Percentiles rank a stretch among this genome's conserved stretches.
Evolutionary conservation across 2,329 filamentous ascomycete genomes (phyloP).

Genomic region (Aaosphaeria arxii): DNA sequence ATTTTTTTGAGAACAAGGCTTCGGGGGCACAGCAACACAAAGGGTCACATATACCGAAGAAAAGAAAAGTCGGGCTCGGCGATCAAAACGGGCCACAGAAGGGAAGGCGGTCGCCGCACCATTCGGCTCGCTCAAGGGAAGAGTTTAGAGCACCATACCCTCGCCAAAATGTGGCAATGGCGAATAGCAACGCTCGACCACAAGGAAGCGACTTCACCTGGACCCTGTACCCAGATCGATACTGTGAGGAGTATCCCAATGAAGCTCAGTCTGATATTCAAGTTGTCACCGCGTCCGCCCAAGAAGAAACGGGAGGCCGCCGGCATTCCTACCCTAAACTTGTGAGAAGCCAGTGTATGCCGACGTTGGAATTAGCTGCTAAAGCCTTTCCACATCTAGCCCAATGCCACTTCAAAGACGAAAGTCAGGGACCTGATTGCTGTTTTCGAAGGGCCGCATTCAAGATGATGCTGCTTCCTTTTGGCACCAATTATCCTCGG

Average conservation of each 20-base stretch:
- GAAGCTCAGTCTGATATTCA: too few relatives aligned
- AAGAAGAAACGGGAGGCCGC: too few relatives aligned
- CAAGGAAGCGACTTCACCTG: too few relatives aligned
- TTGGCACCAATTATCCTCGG: neutral
- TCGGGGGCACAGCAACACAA: conserved; percentile 5
- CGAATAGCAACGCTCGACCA: neutral
- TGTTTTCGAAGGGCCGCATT: neutral
- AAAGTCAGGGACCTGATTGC: neutral
- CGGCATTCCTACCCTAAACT: too few relatives aligned
- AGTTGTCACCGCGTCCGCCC: too few relatives aligned
- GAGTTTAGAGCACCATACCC: neutral
- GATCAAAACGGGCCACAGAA: neutral
- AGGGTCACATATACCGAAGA: neutral
- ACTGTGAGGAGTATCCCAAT: too few relatives aligned
- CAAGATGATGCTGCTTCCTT: neutral
- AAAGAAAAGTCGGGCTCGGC: neutral
- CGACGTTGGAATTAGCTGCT: too few relatives aligned
- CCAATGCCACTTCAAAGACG: neutral
- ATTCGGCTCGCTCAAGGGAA: neutral
- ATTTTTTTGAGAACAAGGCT: conserved; percentile 27
- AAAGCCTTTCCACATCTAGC: neutral
- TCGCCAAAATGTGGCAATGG: neutral
- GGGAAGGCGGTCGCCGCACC: neutral
- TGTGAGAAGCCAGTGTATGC: too few relatives aligned
- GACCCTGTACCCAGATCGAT: too few relatives aligned